These are phyloP conservation scores for Erodium chrysanthum DNA, from an alignment of 441 rosid species.

Conservation along the genomic window DNA sequence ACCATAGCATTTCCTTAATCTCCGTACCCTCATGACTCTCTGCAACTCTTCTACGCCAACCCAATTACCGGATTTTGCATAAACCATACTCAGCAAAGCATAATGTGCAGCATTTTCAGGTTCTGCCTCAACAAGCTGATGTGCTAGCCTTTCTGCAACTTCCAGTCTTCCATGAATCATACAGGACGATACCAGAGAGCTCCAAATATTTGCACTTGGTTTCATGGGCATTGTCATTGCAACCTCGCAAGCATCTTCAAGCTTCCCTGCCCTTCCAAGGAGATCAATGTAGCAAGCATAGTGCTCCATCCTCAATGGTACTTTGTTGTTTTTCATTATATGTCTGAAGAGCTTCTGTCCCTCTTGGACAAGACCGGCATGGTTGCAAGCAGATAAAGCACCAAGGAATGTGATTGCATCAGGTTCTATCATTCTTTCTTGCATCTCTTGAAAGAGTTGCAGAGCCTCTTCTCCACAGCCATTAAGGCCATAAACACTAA, in stretches of 20 bases:
- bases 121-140: neutral
- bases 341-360: conserved; percentile 19
- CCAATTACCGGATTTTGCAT: neutral
- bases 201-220: conserved; percentile 22
- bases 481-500: conserved; percentile 39
- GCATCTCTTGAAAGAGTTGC: conserved; percentile 37
- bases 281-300: conserved; percentile 25
- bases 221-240: conserved; percentile 17
- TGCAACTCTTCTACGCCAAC: neutral
- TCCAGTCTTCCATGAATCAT: conserved; percentile 17
- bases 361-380: conserved; percentile 21
- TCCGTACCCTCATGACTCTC: neutral
- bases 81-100: neutral
- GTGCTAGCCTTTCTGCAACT: conserved; percentile 19
- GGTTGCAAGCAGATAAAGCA: conserved; percentile 26
- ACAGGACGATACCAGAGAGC: conserved; percentile 22
- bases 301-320: conserved; percentile 20
- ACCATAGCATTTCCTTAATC: neutral
- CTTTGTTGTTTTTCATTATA: conserved; percentile 15
- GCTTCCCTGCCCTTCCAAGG: conserved; percentile 22
- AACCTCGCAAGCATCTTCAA: conserved; percentile 15
- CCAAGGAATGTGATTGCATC: conserved; percentile 28
- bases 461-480: conserved; percentile 45
- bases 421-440: conserved; percentile 20
- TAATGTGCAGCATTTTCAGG: neutral